Percentiles rank a stretch among this genome's conserved stretches.
These are phyloP conservation scores for Senna tora DNA, from an alignment of 306 rosid species.

Conservation along the genomic window DNA sequence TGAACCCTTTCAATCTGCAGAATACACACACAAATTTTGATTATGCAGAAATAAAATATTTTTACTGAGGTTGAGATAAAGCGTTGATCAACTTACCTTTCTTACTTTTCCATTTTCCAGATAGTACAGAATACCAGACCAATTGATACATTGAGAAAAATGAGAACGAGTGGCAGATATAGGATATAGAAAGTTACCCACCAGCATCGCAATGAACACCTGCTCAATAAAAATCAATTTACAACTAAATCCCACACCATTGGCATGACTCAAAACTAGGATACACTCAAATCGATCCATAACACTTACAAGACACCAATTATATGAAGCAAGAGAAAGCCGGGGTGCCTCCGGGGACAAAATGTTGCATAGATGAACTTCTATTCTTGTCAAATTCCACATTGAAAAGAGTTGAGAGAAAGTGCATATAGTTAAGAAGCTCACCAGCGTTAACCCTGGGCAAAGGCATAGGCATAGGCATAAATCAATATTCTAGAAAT, in stretches of 20 bases:
- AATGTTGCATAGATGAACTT: constrained; percentile 90
- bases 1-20: constrained; percentile 75
- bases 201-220: constrained; percentile 93
- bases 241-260: constrained; percentile 4
- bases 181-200: constrained; percentile 84
- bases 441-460: constrained; percentile 74
- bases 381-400: constrained; percentile 98
- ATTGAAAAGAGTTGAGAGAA: constrained; percentile 82
- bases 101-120: constrained; percentile 78
- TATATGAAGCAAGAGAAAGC: constrained; percentile 84
- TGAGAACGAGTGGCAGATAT: constrained; percentile 82
- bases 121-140: constrained; percentile 90
- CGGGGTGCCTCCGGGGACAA: constrained; percentile 90
- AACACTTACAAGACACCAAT: constrained; percentile 80
- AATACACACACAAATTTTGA: constrained; percentile 17
- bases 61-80: constrained; percentile 26
- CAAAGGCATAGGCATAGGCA: constrained; percentile 42
- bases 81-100: constrained; percentile 54
- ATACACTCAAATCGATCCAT: constrained; percentile 23
- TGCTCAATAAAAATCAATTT: constrained; percentile 43
- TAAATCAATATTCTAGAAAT: constrained; percentile 40
- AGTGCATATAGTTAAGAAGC: constrained; percentile 71
- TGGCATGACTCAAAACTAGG: constrained; percentile 23
- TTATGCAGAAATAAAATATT: not conserved
- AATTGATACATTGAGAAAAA: constrained; percentile 84